Evolutionary conservation across 2,329 filamentous ascomycete species (phyloP).

Genomic region (Diaporthe nobilis): DNA sequence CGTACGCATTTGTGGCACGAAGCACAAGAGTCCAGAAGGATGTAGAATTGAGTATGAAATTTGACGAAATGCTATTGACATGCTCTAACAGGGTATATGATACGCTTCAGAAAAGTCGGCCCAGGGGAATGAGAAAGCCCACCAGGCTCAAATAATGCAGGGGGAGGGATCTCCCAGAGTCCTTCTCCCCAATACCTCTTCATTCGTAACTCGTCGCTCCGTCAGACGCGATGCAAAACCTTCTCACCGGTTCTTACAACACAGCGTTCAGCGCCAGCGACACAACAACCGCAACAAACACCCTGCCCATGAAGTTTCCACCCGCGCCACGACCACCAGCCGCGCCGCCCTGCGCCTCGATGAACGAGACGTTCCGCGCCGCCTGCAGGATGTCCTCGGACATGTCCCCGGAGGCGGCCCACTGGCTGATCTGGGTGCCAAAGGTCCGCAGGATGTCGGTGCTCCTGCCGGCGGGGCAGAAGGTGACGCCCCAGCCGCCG

Average conservation of each 20-base stretch:
- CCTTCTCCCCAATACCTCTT: neutral
- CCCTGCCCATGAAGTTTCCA: slow-evolving; percentile 24
- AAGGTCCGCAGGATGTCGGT: slow-evolving; percentile 71
- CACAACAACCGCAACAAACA: slow-evolving; percentile 33
- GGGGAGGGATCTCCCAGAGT: neutral
- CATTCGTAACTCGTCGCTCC: neutral
- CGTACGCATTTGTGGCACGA: neutral
- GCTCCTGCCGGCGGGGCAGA: slow-evolving; percentile 77
- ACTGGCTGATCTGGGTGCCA: slow-evolving; percentile 61
- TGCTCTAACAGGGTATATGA: slow-evolving; percentile 32
- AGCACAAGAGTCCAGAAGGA: neutral
- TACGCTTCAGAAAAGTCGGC: neutral
- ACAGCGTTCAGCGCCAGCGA: slow-evolving; percentile 31
- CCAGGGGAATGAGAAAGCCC: neutral
- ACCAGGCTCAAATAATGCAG: neutral
- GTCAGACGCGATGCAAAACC: neutral
- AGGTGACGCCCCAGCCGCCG: slow-evolving; percentile 83
- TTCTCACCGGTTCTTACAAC: neutral
- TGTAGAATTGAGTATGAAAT: slow-evolving; percentile 17
- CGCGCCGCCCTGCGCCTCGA: slow-evolving; percentile 47
- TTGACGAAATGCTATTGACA: slow-evolving; percentile 23
- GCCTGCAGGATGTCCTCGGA: slow-evolving; percentile 50
- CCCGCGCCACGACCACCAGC: neutral
- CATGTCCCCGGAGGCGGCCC: slow-evolving; percentile 60
- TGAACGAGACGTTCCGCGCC: slow-evolving; percentile 54